Evolutionary conservation across 148 eudicot genomes (phyloP), one percentile per base, ranked within the genome.

Genomic region (Silene conica): DNA sequence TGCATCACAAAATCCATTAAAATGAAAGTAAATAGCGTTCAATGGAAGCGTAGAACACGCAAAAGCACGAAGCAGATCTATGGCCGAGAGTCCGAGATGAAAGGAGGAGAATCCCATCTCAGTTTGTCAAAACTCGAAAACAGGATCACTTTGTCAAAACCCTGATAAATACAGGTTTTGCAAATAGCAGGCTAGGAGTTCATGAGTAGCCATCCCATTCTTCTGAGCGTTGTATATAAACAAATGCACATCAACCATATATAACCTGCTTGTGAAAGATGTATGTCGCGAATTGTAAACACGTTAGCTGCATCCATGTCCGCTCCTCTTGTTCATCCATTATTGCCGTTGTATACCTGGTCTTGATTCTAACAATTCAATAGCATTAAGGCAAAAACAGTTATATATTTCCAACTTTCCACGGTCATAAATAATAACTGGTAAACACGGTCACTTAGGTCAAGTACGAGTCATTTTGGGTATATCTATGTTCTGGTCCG

Each of bases 321-420:
- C 2, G 69, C 62, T 67, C 63, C 31, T 28, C 45, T 38, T 48
- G 4, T 16, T n/a, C 69, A 67, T 52, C 55, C 19, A 55, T 79
- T 21, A 69, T 65, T 61, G 65, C 48, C 23, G 48, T 19, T 70
- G 78, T 25, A 71, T 46, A 75, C 74, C 82, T 80, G 78, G 41
- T 52, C 23, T 48, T 19, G 63, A 34, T 7, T 63, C 22, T 54
- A 73, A n/a, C 34, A 56, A 52, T 78, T 54, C 19, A 61, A 19
- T 61, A 34, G 54, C 43, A 15, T 12, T 50, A 3, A 50, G 9
- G 16, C 55, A 15, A 50, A 11, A 50, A 2, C 16, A 50, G 5
- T 13, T 31, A 31, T 31, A 31, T 31, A 31, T 50, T 50, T 38
- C 43, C 8, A 50, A 12, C 13, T 48, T 50, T 50, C 55, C 55